Evolutionary conservation across 2,329 filamentous ascomycete genomes (phyloP).

Genomic region (Aspergillus calidoustus): DNA sequence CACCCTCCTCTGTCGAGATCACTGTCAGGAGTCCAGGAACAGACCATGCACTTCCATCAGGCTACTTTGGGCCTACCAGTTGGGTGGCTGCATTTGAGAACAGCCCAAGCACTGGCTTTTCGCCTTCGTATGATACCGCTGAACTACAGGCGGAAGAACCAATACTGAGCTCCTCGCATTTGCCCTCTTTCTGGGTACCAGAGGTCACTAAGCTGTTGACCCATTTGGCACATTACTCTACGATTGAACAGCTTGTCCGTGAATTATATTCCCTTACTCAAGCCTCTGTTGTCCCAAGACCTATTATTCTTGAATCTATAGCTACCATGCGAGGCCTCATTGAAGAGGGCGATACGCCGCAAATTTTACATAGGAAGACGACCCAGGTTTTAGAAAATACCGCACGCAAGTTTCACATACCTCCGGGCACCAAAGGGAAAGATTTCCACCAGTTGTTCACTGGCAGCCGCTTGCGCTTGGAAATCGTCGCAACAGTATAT

Average conservation of each 20-base stretch:
- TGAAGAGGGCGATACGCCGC: constrained; percentile 3
- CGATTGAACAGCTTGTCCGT: constrained; percentile 25
- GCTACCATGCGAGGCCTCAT: constrained; percentile 25
- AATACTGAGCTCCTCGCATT: constrained; percentile 8
- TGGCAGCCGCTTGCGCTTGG: constrained; percentile 42
- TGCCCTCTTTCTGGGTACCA: constrained; percentile 30
- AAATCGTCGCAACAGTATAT: constrained; percentile 45
- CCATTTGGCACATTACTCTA: constrained; percentile 23
- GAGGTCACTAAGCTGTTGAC: constrained; percentile 25
- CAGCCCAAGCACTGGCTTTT: constrained; percentile 24
- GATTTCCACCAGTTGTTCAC: constrained; percentile 47
- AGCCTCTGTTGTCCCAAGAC: constrained; percentile 32
- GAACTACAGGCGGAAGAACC: background rate
- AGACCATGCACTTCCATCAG: constrained; percentile 26
- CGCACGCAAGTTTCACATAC: constrained; percentile 26
- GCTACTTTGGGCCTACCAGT: constrained; percentile 42
- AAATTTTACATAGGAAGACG: constrained; percentile 2
- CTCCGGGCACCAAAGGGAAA: constrained; percentile 30
- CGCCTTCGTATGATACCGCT: background rate
- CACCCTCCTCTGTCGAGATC: constrained; percentile 9
- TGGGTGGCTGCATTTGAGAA: constrained; percentile 35
- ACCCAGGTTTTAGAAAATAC: constrained; percentile 35
- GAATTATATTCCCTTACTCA: constrained; percentile 10
- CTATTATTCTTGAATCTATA: constrained; percentile 41
- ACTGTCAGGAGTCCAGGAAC: constrained; percentile 10